A percentile compares a stretch with the other conserved stretches of the same genome.
Evolutionary conservation across 139 green algal genomes (phyloP).

Genomic region (Klebsormidium nitens): DNA sequence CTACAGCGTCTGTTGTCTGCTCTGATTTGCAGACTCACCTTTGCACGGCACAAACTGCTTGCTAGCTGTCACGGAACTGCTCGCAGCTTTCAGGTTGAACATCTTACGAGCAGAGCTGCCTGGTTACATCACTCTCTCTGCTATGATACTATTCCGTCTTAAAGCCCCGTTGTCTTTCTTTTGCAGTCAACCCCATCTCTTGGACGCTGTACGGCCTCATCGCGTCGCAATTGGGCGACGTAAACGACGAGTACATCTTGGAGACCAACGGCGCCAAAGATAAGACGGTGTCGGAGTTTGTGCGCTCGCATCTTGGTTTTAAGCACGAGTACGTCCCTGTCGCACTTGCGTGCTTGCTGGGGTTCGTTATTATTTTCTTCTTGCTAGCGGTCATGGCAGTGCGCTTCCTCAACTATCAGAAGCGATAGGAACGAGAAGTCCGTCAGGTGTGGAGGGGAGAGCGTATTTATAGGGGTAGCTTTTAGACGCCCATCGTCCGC

Average conservation of each 20-base stretch:
- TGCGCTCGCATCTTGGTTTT: slow-evolving; percentile 45
- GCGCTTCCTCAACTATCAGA: slow-evolving; percentile 26
- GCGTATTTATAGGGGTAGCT: no score
- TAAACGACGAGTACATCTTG: slow-evolving; percentile 13
- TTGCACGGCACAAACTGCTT: no score
- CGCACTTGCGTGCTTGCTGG: not conserved
- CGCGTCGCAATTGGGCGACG: slow-evolving; percentile 41
- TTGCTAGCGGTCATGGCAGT: slow-evolving; percentile 1
- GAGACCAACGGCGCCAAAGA: not conserved
- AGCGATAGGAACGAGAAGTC: slow-evolving; percentile 1
- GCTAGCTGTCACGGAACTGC: no score
- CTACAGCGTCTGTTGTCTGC: no score
- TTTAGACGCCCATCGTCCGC: no score
- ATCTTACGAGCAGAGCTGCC: no score
- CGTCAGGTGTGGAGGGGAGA: no score
- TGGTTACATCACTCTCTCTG: no score
- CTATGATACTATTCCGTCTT: no score
- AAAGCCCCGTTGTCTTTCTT: no score
- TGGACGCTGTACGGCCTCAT: slow-evolving; percentile 46
- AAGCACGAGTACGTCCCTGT: slow-evolving; percentile 11
- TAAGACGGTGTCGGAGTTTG: slow-evolving; percentile 33
- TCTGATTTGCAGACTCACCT: no score
- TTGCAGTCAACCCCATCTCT: slow-evolving; percentile 32
- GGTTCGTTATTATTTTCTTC: slow-evolving; percentile 30
- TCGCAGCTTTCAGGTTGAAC: no score